Base-by-base conservation (phyloP, 2,329 filamentous ascomycete genomes). In the Chalaropsis thielavioides region DNA sequence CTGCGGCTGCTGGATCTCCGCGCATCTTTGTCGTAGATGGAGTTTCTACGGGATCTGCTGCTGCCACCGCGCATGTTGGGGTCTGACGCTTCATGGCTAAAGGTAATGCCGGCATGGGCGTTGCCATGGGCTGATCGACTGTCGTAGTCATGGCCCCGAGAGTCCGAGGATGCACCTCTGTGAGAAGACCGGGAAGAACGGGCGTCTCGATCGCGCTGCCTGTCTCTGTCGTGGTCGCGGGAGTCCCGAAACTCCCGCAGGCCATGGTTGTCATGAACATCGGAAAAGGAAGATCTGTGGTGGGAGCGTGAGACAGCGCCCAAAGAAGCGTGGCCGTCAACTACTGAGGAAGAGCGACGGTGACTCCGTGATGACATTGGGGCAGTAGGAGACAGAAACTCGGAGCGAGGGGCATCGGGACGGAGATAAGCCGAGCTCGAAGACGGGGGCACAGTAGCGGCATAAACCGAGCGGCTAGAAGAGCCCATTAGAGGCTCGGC, bases 71-170 rank as follows among this genome's bases (percentile, higher is more conserved):
- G 71, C 62, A 70, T 71, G n/a, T 74, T 73, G 6, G 75, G 76
- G 40, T 79, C 77, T 56, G 75, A 75, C 1, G 76, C 79, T 69
- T 81, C 77, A 35, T 77, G 75, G 17, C 78, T 80, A n/a, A 79
- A 79, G 10, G 81, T 71, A 2, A 81, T 81, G 43, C 81, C 81
- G 0, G 82, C 77, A 0, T 83, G 74, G 24, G 81, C 81, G 56
- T 78, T 73, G 54, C 81, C 71, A 13, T 40, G 41, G 41, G 58
- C 27, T 15, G 63, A 40, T 17, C 63, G 41, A 8, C 22, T 35
- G 27, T 64, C 63, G 8, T 51, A 51, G 54, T 63, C 64, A 24
- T 27, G 51, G 17, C 41, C 61, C 15, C 31, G 41, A 11, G 46
- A 46, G n/a, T 40, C 15, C n/a, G 75, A 74, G 40, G 74, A 68